phyloP scores from a whole-genome alignment of 805 yeast species.

The Metschnikowia santaceciliae region DNA sequence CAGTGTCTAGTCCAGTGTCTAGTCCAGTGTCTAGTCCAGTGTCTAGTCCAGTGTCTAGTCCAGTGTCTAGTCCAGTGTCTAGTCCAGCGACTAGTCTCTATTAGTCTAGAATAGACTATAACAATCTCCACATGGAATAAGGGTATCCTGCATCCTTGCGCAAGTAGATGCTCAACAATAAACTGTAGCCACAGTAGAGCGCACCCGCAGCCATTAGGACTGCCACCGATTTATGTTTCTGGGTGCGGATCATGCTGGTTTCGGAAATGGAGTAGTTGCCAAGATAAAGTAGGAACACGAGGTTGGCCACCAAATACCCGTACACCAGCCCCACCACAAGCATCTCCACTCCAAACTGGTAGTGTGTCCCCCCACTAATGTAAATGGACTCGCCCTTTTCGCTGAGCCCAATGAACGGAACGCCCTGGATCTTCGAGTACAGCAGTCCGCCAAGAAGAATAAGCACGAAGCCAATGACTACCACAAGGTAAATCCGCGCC shows the following conservation, averaged over 20 bases:
- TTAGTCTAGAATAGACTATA: constrained; percentile 13
- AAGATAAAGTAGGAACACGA: constrained; percentile 38
- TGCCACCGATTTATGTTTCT: constrained; percentile 15
- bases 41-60: no score
- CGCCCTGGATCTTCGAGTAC: constrained; percentile 55
- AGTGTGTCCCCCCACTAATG: constrained; percentile 60
- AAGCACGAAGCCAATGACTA: constrained; percentile 38
- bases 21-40: no score
- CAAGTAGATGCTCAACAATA: constrained; percentile 41
- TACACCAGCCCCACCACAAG: constrained; percentile 51
- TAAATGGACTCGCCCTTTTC: constrained; percentile 49
- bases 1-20: no score
- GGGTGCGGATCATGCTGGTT: constrained; percentile 17
- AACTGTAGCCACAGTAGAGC: constrained; percentile 38
- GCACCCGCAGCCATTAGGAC: constrained; percentile 22
- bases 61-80: neutral
- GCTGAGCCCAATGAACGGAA: constrained; percentile 58
- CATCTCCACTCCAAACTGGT: constrained; percentile 71
- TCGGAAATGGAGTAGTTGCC: constrained; percentile 29
- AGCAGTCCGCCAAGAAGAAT: constrained; percentile 58
- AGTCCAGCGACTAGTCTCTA: no score
- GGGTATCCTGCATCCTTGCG: constrained; percentile 50
- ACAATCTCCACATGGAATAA: constrained; percentile 30
- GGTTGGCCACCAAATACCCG: constrained; percentile 37
- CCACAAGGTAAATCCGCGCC: constrained; percentile 19